phyloP scores from a whole-genome alignment of 768 basidiomycete species.

The Phylloporus sp. region DNA sequence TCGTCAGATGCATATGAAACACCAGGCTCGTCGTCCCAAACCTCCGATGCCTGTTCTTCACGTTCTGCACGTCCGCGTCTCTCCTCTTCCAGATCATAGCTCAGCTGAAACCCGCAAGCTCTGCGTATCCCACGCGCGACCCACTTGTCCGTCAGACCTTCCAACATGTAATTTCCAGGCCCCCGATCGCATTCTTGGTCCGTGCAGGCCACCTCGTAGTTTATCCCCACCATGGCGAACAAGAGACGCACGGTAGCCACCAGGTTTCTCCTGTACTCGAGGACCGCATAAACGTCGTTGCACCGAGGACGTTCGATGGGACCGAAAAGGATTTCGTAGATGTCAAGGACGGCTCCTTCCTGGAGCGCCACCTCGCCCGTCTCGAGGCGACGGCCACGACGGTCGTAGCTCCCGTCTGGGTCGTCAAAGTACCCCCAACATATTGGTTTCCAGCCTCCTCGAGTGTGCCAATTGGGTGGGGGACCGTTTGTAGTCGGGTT shows the following conservation, averaged over 20 bases:
- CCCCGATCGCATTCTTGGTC: constrained; percentile 1
- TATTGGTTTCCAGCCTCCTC: no score
- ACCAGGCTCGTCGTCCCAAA: no score
- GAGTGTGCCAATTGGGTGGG: no score
- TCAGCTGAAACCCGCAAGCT: constrained; percentile 13
- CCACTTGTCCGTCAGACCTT: constrained; percentile 12
- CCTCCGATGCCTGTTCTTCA: no score
- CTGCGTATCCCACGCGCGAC: constrained; percentile 10
- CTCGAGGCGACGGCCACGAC: no score
- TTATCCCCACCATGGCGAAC: constrained; percentile 9
- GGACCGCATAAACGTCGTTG: neutral
- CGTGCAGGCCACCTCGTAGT: constrained; percentile 9
- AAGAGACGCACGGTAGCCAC: constrained; percentile 6
- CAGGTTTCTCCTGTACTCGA: constrained; percentile 3
- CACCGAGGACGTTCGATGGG: constrained; percentile 1
- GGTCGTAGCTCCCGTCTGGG: no score
- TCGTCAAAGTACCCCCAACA: no score
- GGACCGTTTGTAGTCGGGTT: no score
- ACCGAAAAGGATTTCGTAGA: constrained; percentile 9
- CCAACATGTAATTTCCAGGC: neutral
- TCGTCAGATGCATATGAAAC: no score
- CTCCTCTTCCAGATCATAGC: no score
- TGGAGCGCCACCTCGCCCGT: no score
- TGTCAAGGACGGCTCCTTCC: constrained; percentile 6
- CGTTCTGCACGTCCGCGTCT: no score